Percentiles rank a stretch among this genome's conserved stretches.
phyloP scores from a whole-genome alignment of 225 moss, liverwort and hornwort species.

The Sphagnum contortum region DNA sequence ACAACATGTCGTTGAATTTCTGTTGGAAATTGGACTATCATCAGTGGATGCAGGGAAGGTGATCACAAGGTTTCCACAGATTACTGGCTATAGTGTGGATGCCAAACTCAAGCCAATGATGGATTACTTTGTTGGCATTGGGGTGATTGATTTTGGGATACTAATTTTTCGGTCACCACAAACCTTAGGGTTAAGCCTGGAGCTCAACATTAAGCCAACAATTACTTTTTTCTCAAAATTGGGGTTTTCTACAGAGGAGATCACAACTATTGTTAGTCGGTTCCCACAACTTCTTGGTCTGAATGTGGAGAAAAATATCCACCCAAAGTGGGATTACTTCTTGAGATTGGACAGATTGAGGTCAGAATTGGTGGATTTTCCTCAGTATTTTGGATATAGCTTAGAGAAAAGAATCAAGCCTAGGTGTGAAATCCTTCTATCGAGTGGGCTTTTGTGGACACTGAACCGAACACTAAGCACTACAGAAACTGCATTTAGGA shows the following conservation, averaged over 20 bases:
- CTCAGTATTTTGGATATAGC: conserved; percentile 68
- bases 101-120: conserved; percentile 54
- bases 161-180: conserved; percentile 54
- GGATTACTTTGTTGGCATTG: conserved; percentile 38
- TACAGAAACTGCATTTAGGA: conserved; percentile 32
- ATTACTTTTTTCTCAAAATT: conserved; percentile 41
- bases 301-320: conserved; percentile 40
- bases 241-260: conserved; percentile 36
- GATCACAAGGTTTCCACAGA: conserved; percentile 51
- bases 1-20: conserved; percentile 25
- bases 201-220: conserved; percentile 69
- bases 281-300: conserved; percentile 63
- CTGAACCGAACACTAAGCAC: conserved; percentile 56
- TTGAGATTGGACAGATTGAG: conserved; percentile 23
- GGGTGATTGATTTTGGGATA: conserved; percentile 36
- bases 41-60: conserved; percentile 32
- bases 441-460: conserved; percentile 28
- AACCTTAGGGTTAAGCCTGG: conserved; percentile 54
- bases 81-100: conserved; percentile 59
- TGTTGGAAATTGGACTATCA: conserved; percentile 42
- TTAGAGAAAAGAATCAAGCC: conserved; percentile 52
- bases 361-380: conserved; percentile 47
- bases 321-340: conserved; percentile 49
- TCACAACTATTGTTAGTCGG: conserved; percentile 33
- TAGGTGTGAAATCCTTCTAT: conserved; percentile 23